These are phyloP conservation scores for Tephrocybe sp. DNA, from an alignment of 768 basidiomycete species.

Conservation along the genomic window DNA sequence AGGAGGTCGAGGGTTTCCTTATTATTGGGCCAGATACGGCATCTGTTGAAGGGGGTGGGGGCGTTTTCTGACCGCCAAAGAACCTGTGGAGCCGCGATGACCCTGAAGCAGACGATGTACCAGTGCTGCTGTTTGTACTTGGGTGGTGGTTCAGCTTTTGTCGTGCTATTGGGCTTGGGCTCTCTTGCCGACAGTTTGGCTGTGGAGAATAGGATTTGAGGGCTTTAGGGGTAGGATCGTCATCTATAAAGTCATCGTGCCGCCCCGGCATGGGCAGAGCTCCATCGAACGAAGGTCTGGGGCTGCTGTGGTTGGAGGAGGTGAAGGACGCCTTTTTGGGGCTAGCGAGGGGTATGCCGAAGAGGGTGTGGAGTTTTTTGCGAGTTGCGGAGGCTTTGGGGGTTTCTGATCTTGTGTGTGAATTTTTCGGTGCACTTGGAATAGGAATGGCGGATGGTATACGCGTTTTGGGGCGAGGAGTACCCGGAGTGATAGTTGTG, in stretches of 20 bases:
- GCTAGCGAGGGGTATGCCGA: constrained; percentile 39
- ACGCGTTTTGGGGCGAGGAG: constrained; percentile 39
- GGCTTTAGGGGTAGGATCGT: constrained; percentile 28
- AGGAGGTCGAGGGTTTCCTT: constrained; percentile 11
- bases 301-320: constrained; percentile 33
- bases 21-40: constrained; percentile 19
- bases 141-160: constrained; percentile 16
- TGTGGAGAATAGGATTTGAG: constrained; percentile 23
- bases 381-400: constrained; percentile 38
- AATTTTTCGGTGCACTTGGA: constrained; percentile 17
- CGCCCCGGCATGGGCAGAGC: constrained; percentile 15
- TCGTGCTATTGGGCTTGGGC: constrained; percentile 29
- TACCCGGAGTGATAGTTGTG: constrained; percentile 58
- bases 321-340: constrained; percentile 38
- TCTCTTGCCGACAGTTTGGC: constrained; percentile 25
- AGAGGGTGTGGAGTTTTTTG: constrained; percentile 45
- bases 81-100: constrained; percentile 20
- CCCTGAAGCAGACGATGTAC: constrained; percentile 26
- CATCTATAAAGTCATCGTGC: constrained; percentile 21
- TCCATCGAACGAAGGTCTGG: constrained; percentile 22
- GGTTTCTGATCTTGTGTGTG: constrained; percentile 26
- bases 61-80: constrained; percentile 18
- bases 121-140: constrained; percentile 23
- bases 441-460: constrained; percentile 27
- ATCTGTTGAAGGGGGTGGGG: constrained; percentile 14